Evolutionary conservation across 1,284 basidiomycete genomes (phyloP).

Genomic region (Kwoniella shivajii): DNA sequence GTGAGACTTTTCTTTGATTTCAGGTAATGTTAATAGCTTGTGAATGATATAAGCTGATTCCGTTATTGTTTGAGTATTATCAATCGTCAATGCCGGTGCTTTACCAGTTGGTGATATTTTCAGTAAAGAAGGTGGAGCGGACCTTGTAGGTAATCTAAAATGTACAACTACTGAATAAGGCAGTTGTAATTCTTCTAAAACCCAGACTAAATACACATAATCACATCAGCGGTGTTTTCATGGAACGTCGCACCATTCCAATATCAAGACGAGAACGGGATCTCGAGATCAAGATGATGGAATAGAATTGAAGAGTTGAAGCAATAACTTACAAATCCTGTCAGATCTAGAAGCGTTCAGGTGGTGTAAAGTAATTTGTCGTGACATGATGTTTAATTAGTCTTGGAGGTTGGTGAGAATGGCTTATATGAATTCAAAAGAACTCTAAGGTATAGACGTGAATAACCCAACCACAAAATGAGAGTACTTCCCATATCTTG

Average conservation of each 20-base stretch:
- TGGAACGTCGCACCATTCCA: neutral
- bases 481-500: no score
- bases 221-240: neutral
- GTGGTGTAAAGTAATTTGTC: slow-evolving; percentile 45
- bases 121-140: slow-evolving; percentile 31
- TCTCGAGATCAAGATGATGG: neutral
- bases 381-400: slow-evolving; percentile 24
- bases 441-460: no score
- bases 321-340: slow-evolving; percentile 37
- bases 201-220: slow-evolving; percentile 37
- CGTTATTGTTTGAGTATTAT: slow-evolving; percentile 32
- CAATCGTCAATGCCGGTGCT: slow-evolving; percentile 37
- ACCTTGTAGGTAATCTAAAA: slow-evolving; percentile 24
- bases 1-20: slow-evolving; percentile 3
- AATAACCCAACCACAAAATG: no score
- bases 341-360: slow-evolving; percentile 45
- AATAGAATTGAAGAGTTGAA: neutral
- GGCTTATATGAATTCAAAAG: no score
- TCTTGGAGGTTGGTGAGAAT: neutral
- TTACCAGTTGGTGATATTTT: slow-evolving; percentile 37
- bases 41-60: slow-evolving; percentile 46
- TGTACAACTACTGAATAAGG: slow-evolving; percentile 43
- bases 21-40: slow-evolving; percentile 27
- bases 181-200: slow-evolving; percentile 39
- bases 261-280: neutral